Evolutionary conservation across 176 grass and related monocot species (phyloP).

Genomic region (Rhynchospora tenuis): DNA sequence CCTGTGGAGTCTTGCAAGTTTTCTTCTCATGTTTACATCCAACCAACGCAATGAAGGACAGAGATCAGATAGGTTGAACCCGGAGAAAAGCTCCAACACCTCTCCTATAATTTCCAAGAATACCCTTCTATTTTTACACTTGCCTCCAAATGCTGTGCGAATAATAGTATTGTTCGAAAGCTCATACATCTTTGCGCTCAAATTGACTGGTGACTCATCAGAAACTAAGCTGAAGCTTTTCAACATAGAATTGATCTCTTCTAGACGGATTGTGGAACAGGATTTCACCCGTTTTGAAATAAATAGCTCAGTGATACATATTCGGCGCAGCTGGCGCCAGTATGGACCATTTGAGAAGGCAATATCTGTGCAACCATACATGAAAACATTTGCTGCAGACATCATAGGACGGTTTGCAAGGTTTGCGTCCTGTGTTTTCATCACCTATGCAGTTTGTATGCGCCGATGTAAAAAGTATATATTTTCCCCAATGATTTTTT

Average conservation of each 20-base stretch:
- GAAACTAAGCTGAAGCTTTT: neutral
- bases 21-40: neutral
- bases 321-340: conserved; percentile 28
- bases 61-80: conserved; percentile 38
- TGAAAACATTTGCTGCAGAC: neutral
- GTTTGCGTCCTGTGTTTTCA: conserved; percentile 24
- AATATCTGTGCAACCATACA: conserved; percentile 18
- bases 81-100: conserved; percentile 1
- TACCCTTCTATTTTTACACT: conserved; percentile 4
- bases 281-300: conserved; percentile 27
- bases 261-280: conserved; percentile 8
- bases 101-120: conserved; percentile 14
- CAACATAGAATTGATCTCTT: conserved; percentile 19
- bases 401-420: conserved; percentile 25
- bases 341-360: conserved; percentile 29
- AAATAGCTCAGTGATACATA: conserved; percentile 31
- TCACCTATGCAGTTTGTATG: neutral
- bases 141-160: conserved; percentile 28
- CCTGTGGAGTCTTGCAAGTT: neutral
- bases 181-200: neutral
- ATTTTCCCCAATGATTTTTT: neutral
- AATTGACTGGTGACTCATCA: neutral
- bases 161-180: conserved; percentile 15
- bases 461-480: neutral
- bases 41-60: conserved; percentile 33